Base-by-base conservation (phyloP, 1,284 basidiomycete species). In the Golubevia sp. region DNA sequence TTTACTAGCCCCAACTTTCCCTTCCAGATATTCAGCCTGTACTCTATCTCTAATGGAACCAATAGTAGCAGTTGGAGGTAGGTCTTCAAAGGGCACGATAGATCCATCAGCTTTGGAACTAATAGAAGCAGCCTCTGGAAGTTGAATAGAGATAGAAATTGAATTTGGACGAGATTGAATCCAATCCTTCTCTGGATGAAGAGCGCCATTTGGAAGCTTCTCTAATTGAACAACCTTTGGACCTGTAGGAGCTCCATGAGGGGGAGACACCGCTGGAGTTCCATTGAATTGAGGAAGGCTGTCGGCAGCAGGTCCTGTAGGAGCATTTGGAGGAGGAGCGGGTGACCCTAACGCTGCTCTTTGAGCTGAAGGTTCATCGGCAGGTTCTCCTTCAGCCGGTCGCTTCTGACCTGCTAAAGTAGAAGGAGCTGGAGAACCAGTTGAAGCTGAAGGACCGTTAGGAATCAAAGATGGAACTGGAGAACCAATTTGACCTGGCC, bases 161-260 rank as follows among this genome's bases (percentile, higher is more conserved):
- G 76, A 66, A 3, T 67, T 57, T 4, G 70, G 64, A 56, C 76
- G 69, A 58, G 70, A 66, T 27, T 63, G 64, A n/a, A 73, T 60
- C 79, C 77, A 81, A 25, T 68, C 59, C 26, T 53, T 51, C 56
- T 83, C 78, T 20, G 72, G 54, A 24, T 74, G 70, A 24, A 74
- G 66, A 3, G 18, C 21, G 18, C 61, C 61, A 30, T 38, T 30
- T 18, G 52, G 15, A 26, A 23, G 15, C 38, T 59, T 64, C 49
- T 56, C 38, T 15, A 58, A 26, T 8, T 15, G 20, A 11, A 27
- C 27, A 27, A 18, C 53, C 4, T 38, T 25, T 18, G 26, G 52
- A n/a, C 38, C 24, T 30, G 24, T 53, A 15, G 51, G 23, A 24
- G 55, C 56, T 27, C 15, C 38, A 26, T 20, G 26, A 21, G 27